These are phyloP conservation scores for Chromera velia DNA, from an alignment of 73 alveolate species.

Conservation along the genomic window DNA sequence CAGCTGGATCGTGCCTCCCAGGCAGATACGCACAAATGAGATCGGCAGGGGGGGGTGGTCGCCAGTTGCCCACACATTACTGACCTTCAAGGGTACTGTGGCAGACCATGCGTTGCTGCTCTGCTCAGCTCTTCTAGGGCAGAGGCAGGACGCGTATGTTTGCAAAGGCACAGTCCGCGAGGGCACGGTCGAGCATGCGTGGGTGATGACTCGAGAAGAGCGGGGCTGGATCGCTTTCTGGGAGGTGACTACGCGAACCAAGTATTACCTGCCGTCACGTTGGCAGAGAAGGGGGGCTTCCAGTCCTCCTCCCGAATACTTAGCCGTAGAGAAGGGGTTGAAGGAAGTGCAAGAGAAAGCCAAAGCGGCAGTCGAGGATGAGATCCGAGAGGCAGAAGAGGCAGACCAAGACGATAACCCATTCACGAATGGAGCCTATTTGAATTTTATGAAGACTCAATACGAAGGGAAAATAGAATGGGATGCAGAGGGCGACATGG, in stretches of 20 bases:
- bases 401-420: too few relatives aligned
- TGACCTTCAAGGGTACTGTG: constrained; percentile 25
- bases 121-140: constrained; percentile 29
- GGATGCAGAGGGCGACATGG: too few relatives aligned
- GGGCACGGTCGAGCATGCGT: constrained; percentile 16
- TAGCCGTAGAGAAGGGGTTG: too few relatives aligned
- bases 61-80: constrained; percentile 19
- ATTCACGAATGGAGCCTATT: too few relatives aligned
- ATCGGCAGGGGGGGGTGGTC: constrained; percentile 33
- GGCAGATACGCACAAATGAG: constrained; percentile 16
- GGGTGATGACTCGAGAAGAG: constrained; percentile 43
- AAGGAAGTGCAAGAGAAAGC: too few relatives aligned
- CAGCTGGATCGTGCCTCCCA: constrained; percentile 8
- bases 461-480: too few relatives aligned
- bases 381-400: too few relatives aligned
- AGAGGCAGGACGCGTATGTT: constrained; percentile 36
- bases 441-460: too few relatives aligned
- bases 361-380: too few relatives aligned
- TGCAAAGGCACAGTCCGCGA: constrained; percentile 1
- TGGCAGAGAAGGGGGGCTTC: too few relatives aligned
- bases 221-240: constrained; percentile 36
- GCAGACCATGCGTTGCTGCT: constrained; percentile 28
- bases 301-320: too few relatives aligned
- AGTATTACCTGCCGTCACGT: constrained; percentile 26
- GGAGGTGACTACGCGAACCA: constrained; percentile 24